Percentiles rank a stretch among this genome's conserved stretches.
phyloP scores from a whole-genome alignment of 345 rosid species.

The Lepidium aucheri region DNA sequence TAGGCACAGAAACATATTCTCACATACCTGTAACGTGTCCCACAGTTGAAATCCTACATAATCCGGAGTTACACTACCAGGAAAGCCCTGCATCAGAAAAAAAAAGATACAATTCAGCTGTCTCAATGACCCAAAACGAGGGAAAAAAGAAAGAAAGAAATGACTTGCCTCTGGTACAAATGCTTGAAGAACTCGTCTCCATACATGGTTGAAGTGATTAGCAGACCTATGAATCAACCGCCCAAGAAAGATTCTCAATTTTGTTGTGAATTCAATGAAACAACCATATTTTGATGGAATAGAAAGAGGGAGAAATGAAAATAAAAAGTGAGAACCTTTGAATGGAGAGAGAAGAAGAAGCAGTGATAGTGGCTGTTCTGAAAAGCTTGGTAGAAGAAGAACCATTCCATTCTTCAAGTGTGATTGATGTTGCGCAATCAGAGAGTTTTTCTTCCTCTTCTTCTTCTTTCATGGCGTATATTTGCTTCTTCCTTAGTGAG shows the following conservation, averaged over 20 bases:
- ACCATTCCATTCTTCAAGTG: slow-evolving; percentile 77
- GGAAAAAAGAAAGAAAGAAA: neutral
- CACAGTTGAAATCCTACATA: slow-evolving; percentile 81
- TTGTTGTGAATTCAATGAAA: neutral
- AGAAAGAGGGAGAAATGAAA: neutral
- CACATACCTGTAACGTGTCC: slow-evolving; percentile 81
- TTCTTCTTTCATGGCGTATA: slow-evolving; percentile 12
- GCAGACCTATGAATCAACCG: slow-evolving; percentile 36
- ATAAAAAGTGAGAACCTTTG: slow-evolving; percentile 33
- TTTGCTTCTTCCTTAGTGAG: neutral
- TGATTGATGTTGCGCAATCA: slow-evolving; percentile 10
- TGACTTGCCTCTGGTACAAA: slow-evolving; percentile 82
- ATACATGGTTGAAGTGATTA: slow-evolving; percentile 56
- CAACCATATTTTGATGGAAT: neutral
- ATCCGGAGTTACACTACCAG: slow-evolving; percentile 85
- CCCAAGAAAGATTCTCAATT: slow-evolving; percentile 2
- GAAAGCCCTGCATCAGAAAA: slow-evolving; percentile 55
- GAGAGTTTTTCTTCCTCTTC: neutral
- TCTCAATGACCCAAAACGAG: neutral
- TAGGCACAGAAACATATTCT: neutral
- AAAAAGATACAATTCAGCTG: neutral
- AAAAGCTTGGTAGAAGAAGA: slow-evolving; percentile 66
- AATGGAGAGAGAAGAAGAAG: slow-evolving; percentile 50
- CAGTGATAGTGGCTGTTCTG: slow-evolving; percentile 55
- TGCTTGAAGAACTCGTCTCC: slow-evolving; percentile 82